Percentiles rank a stretch among this genome's conserved stretches.
Evolutionary conservation across 176 grass and related monocot genomes (phyloP).

Genomic region (Rhynchospora tenuis): DNA sequence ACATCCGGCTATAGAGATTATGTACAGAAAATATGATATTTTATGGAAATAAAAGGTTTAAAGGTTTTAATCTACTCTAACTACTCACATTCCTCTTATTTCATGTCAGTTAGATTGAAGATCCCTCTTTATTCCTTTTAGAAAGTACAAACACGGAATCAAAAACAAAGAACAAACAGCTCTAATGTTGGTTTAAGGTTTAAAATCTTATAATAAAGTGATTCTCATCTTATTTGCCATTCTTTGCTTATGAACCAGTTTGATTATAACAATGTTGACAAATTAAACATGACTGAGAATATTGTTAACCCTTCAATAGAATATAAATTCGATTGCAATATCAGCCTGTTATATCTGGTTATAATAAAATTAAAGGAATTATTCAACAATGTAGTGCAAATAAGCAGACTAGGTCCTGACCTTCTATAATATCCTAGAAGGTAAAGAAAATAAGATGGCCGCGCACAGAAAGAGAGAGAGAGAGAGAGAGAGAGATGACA

Average conservation of each 20-base stretch:
- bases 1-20: background rate
- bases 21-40: background rate
- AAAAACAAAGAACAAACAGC: background rate
- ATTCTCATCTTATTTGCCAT: conserved; percentile 9
- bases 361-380: too few relatives aligned
- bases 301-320: background rate
- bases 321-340: background rate
- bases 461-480: conserved; percentile 14
- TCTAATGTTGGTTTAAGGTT: background rate
- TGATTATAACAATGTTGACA: background rate
- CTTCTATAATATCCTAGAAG: background rate
- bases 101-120: too few relatives aligned
- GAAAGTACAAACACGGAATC: background rate
- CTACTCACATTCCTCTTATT: too few relatives aligned
- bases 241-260: background rate
- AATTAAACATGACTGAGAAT: background rate
- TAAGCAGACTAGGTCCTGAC: background rate
- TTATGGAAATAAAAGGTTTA: background rate
- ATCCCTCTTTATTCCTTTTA: background rate
- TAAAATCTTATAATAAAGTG: background rate
- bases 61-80: too few relatives aligned
- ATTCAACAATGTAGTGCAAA: background rate
- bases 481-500: background rate
- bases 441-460: too few relatives aligned
- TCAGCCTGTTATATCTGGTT: background rate